Conservation (phyloP, 257 asterid species). For the Ilex aquifolium region DNA sequence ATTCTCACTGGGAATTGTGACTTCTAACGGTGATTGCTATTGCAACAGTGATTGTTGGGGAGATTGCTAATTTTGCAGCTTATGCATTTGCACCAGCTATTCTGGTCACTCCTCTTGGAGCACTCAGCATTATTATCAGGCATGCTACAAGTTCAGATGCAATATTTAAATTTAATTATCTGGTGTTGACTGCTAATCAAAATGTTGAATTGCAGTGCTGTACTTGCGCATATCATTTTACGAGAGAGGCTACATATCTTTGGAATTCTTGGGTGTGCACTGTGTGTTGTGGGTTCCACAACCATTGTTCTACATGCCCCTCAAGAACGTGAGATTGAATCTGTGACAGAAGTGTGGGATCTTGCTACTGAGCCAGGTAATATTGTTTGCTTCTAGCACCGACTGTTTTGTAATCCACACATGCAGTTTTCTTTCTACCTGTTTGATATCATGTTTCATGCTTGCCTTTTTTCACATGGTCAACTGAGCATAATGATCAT, state of each 20-base stretch:
- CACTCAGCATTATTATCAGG: constrained; percentile 98
- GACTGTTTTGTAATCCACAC: no score
- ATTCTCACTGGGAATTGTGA: constrained; percentile 2
- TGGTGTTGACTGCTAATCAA: constrained; percentile 29
- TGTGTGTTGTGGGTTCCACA: constrained; percentile 95
- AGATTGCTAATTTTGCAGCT: constrained; percentile 96
- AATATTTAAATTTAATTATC: constrained; percentile 13
- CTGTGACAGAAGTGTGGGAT: constrained; percentile 94
- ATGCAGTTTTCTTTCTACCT: not conserved
- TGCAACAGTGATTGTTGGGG: constrained; percentile 93
- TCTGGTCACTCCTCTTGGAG: constrained; percentile 97
- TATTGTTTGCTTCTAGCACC: no score
- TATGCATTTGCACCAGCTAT: constrained; percentile 99
- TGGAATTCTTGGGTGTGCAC: constrained; percentile 94
- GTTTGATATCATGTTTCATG: not conserved
- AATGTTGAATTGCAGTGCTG: constrained; percentile 63
- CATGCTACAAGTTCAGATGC: constrained; percentile 25
- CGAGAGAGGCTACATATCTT: constrained; percentile 77
- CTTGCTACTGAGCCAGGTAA: constrained; percentile 96
- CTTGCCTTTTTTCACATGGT: not conserved
- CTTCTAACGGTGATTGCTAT: constrained; percentile 16
- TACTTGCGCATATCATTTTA: constrained; percentile 80
- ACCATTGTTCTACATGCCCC: constrained; percentile 97
- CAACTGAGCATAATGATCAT: not conserved
- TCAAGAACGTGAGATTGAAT: constrained; percentile 87